Percentiles rank a stretch among this genome's conserved stretches.
phyloP scores from a whole-genome alignment of 495 filamentous ascomycete species.

The Sabuloglossum arenarium region DNA sequence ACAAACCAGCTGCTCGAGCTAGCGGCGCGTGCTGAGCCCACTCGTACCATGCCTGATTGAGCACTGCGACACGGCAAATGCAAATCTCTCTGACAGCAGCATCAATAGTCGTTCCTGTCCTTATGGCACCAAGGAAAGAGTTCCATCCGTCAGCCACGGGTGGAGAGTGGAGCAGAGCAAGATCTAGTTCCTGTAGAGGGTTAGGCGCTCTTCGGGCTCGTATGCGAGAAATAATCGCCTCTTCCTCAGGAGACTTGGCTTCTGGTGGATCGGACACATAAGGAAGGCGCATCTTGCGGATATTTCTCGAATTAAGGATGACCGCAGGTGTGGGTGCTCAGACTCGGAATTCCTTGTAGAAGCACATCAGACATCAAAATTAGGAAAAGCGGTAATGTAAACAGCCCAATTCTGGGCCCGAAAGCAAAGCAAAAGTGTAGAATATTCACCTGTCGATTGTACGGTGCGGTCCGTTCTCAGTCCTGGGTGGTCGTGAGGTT shows the following conservation, averaged over 20 bases:
- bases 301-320: neutral
- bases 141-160: conserved; percentile 64
- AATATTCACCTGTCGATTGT: neutral
- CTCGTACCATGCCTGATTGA: conserved; percentile 58
- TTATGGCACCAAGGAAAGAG: conserved; percentile 52
- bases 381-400: neutral
- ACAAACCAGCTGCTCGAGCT: conserved; percentile 26
- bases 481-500: neutral
- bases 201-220: conserved; percentile 39
- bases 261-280: conserved; percentile 40
- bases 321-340: neutral
- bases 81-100: conserved; percentile 45
- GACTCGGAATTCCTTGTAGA: neutral
- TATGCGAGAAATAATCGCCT: conserved; percentile 37
- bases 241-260: conserved; percentile 21
- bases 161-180: conserved; percentile 51
- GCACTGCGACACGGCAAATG: conserved; percentile 52
- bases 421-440: neutral
- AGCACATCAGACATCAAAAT: neutral
- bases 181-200: conserved; percentile 48
- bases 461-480: neutral
- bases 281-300: conserved; percentile 44
- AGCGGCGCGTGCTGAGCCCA: conserved; percentile 60
- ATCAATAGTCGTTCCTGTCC: conserved; percentile 38
- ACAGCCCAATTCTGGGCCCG: neutral